A percentile compares a stretch with the other conserved stretches of the same genome.
These are phyloP conservation scores for Penicillium verhagenii DNA, from an alignment of 495 filamentous ascomycete genomes.

Conservation along the genomic window DNA sequence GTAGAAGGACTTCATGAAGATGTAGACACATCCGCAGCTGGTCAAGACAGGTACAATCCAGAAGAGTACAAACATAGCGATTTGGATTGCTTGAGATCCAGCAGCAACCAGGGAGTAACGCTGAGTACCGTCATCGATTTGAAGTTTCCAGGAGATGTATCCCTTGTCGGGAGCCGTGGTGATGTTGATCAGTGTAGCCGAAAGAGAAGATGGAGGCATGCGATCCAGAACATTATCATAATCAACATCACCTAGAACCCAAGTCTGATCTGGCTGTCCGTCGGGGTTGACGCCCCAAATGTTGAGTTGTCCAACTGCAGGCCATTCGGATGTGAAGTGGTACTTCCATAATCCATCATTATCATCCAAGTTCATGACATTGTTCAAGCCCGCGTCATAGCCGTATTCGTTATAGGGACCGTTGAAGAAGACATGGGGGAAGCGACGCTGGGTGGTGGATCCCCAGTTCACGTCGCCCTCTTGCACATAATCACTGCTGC, in stretches of 20 bases:
- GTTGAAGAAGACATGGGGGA: conserved; percentile 64
- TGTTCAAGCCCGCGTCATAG: conserved; percentile 60
- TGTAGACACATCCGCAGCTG: conserved; percentile 50
- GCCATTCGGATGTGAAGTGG: conserved; percentile 64
- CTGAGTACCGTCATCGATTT: conserved; percentile 54
- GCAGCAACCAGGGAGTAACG: conserved; percentile 49
- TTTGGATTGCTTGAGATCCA: conserved; percentile 52
- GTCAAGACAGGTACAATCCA: conserved; percentile 53
- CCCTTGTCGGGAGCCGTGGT: conserved; percentile 54
- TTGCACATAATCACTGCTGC: conserved; percentile 63
- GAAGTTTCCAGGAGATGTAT: conserved; percentile 54
- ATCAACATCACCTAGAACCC: conserved; percentile 60
- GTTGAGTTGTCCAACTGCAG: conserved; percentile 62
- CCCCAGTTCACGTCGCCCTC: conserved; percentile 54
- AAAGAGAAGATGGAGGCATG: conserved; percentile 58
- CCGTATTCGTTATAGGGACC: conserved; percentile 68
- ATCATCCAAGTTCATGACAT: conserved; percentile 50
- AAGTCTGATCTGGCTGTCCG: conserved; percentile 59
- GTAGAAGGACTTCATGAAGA: conserved; percentile 69
- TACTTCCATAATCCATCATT: conserved; percentile 56
- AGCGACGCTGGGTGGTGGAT: conserved; percentile 40
- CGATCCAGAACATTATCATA: conserved; percentile 60
- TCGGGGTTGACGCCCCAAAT: conserved; percentile 68
- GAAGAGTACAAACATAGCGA: conserved; percentile 57
- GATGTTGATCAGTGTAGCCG: conserved; percentile 58